phyloP scores from a whole-genome alignment of 331 rosid genomes.

The Acacia pycnantha region DNA sequence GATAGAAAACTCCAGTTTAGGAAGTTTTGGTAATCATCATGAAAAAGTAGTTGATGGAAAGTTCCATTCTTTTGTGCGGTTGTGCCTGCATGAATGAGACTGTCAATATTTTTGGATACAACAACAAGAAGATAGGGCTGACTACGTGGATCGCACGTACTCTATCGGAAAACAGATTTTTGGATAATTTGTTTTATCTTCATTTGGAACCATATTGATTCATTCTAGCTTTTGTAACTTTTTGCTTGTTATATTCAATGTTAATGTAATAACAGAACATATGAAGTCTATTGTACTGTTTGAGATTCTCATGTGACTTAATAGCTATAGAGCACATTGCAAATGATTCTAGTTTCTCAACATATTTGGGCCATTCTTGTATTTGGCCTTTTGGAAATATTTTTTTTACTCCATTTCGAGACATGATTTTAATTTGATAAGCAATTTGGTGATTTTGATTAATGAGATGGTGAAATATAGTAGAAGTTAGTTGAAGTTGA shows the following conservation, averaged over 20 bases:
- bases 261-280: not conserved
- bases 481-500: not conserved
- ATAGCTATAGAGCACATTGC: not conserved
- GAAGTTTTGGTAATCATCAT: not conserved
- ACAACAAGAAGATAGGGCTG: too few relatives aligned
- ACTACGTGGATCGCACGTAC: too few relatives aligned
- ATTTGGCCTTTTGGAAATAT: not conserved
- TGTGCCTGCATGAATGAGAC: not conserved
- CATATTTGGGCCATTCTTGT: not conserved
- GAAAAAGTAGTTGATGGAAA: not conserved
- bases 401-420: too few relatives aligned
- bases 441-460: not conserved
- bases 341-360: not conserved
- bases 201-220: not conserved
- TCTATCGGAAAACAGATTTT: too few relatives aligned
- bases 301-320: not conserved
- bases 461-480: not conserved
- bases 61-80: not conserved
- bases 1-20: not conserved
- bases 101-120: too few relatives aligned
- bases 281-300: not conserved
- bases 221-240: not conserved
- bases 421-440: not conserved
- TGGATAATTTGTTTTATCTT: not conserved
- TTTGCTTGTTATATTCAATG: not conserved